Percentiles rank a stretch among this genome's conserved stretches.
Conservation (phyloP, 202 grass and related monocot genomes). For the Miscanthus sacchariflorus region DNA sequence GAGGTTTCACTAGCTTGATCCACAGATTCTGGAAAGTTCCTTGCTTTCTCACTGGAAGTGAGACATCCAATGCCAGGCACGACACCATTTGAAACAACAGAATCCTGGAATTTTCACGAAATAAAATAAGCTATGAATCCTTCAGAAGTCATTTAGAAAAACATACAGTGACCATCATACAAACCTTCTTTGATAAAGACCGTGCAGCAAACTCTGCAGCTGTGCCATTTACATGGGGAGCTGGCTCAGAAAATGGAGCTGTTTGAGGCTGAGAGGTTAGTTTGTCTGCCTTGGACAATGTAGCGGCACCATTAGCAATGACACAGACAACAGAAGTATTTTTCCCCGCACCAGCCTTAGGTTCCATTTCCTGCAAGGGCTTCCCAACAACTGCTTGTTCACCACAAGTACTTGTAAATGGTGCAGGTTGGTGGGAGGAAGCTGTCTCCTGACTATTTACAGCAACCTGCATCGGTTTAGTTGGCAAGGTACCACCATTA, state of each 20-base stretch:
- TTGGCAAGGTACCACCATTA: slow-evolving; percentile 18
- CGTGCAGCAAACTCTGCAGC: not conserved
- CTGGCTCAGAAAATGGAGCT: slow-evolving; percentile 32
- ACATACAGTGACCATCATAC: slow-evolving; percentile 20
- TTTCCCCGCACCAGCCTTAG: slow-evolving; percentile 27
- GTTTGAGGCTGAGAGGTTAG: slow-evolving; percentile 37
- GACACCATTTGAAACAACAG: slow-evolving; percentile 38
- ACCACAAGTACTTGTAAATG: slow-evolving; percentile 5
- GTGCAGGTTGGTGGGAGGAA: slow-evolving; percentile 26
- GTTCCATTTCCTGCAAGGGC: slow-evolving; percentile 5
- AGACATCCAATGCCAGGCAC: slow-evolving; percentile 12
- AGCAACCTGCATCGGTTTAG: slow-evolving; percentile 43
- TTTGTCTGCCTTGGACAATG: slow-evolving; percentile 14
- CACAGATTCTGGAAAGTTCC: slow-evolving; percentile 23
- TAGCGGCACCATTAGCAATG: not conserved
- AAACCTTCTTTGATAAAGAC: slow-evolving; percentile 43
- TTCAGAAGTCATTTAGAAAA: not conserved
- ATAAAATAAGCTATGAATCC: slow-evolving; percentile 23
- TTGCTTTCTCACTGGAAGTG: slow-evolving; percentile 18
- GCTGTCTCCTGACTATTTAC: not conserved
- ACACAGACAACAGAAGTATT: slow-evolving; percentile 6
- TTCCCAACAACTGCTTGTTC: slow-evolving; percentile 33
- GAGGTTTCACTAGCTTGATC: slow-evolving; percentile 20
- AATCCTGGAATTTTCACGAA: slow-evolving; percentile 41
- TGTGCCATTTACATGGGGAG: not conserved